Evolutionary conservation across 129 eudicot species (phyloP).

Genomic region (Helichrysum umbraculigerum): DNA sequence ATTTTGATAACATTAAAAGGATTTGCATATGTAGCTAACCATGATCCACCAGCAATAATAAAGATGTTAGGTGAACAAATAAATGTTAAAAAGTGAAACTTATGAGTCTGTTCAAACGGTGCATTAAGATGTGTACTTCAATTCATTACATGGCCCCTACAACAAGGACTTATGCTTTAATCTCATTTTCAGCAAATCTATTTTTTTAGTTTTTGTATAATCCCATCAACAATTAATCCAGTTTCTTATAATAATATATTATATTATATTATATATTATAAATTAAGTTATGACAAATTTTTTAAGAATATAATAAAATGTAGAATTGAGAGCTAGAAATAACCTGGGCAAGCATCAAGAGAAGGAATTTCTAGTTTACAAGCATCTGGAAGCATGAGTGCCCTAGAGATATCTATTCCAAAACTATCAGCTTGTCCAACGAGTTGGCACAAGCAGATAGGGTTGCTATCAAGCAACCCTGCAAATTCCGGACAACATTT

Average conservation of each 20-base stretch:
- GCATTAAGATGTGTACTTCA: not conserved
- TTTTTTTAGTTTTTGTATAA: not conserved
- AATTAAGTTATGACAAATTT: not conserved
- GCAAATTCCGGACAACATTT: slow-evolving; percentile 45
- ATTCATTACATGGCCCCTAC: not conserved
- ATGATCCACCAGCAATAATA: slow-evolving; percentile 12
- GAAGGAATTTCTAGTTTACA: slow-evolving; percentile 37
- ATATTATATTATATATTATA: not conserved
- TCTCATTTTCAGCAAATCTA: slow-evolving; percentile 3
- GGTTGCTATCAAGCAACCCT: slow-evolving; percentile 40
- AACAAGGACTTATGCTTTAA: not conserved
- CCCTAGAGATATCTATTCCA: slow-evolving; percentile 35
- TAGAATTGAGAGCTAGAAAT: not conserved
- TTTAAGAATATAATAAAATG: not conserved
- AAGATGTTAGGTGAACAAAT: slow-evolving; percentile 14
- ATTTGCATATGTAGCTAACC: slow-evolving; percentile 18
- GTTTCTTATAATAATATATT: not conserved
- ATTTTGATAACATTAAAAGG: not conserved
- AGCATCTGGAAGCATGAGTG: slow-evolving; percentile 42
- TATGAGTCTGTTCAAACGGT: not conserved
- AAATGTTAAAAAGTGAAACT: not conserved
- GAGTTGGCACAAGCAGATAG: slow-evolving; percentile 45
- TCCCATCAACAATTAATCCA: not conserved
- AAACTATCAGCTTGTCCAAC: slow-evolving; percentile 13
- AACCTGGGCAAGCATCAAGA: slow-evolving; percentile 40